These are phyloP conservation scores for Fomitopsis pulvina DNA, from an alignment of 768 basidiomycete genomes.

Conservation along the genomic window DNA sequence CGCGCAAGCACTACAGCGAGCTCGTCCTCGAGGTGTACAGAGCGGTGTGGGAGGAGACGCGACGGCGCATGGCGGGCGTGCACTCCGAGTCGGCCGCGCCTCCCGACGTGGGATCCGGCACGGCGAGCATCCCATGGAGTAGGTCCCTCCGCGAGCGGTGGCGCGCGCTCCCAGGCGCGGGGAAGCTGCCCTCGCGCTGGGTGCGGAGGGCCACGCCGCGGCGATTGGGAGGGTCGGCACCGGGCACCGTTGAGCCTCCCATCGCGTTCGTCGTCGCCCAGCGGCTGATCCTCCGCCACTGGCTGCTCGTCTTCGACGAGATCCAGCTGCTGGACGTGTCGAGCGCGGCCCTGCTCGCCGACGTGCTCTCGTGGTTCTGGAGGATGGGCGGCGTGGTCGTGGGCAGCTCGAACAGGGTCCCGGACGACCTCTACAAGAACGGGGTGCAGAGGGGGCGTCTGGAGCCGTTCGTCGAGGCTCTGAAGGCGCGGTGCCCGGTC, in stretches of 20 bases:
- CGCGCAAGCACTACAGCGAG: constrained; percentile 50
- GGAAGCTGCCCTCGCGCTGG: constrained; percentile 26
- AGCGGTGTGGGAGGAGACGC: constrained; percentile 46
- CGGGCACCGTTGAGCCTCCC: constrained; percentile 22
- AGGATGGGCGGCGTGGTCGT: constrained; percentile 52
- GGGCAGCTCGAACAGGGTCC: constrained; percentile 43
- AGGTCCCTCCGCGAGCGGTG: constrained; percentile 15
- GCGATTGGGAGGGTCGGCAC: constrained; percentile 12
- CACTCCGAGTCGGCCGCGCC: constrained; percentile 11
- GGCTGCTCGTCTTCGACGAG: constrained; percentile 53
- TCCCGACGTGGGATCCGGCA: constrained; percentile 21
- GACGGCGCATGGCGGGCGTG: constrained; percentile 29
- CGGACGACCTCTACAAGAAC: constrained; percentile 49
- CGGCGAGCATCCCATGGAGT: constrained; percentile 13
- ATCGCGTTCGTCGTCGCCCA: constrained; percentile 41
- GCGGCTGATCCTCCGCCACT: constrained; percentile 38
- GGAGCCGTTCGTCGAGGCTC: constrained; percentile 48
- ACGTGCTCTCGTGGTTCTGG: constrained; percentile 58
- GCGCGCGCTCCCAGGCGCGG: constrained; percentile 24
- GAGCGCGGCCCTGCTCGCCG: constrained; percentile 42
- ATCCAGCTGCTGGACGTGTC: constrained; percentile 56
- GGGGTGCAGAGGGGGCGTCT: constrained; percentile 52
- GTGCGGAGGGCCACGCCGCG: constrained; percentile 16
- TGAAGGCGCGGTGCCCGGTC: constrained; percentile 47
- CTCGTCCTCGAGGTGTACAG: constrained; percentile 51